These are phyloP conservation scores for Xylariomycetidae sp. DNA, from an alignment of 2,329 filamentous ascomycete species.

Conservation along the genomic window DNA sequence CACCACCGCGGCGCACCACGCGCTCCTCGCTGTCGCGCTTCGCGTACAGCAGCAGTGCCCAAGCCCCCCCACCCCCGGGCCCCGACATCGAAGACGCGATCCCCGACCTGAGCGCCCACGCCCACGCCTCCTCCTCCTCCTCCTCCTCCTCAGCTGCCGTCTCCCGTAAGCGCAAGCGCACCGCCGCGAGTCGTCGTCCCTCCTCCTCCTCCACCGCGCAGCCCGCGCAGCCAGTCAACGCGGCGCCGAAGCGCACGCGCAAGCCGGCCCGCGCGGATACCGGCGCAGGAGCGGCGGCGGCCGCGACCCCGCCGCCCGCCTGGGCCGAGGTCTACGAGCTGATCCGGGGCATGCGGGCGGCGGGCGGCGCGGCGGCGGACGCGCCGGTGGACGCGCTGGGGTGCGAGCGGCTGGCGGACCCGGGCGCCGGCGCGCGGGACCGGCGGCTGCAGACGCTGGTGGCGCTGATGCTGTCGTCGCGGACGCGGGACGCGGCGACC, in stretches of 20 bases:
- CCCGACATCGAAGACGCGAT: constrained; percentile 26
- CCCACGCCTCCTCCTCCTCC: no score
- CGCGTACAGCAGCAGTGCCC: constrained; percentile 14
- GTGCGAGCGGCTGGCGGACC: constrained; percentile 68
- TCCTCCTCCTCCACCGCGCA: constrained; percentile 1
- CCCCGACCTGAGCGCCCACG: constrained; percentile 5
- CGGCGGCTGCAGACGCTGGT: constrained; percentile 82
- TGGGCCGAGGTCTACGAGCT: constrained; percentile 74
- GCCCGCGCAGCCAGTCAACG: background rate
- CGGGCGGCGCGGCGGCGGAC: constrained; percentile 51
- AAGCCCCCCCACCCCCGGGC: constrained; percentile 7
- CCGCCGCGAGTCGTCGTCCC: no score
- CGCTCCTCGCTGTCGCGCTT: constrained; percentile 27
- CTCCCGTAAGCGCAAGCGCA: constrained; percentile 23
- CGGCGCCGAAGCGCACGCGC: constrained; percentile 13
- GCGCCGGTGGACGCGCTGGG: constrained; percentile 98
- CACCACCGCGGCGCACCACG: constrained; percentile 25
- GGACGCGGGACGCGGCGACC: constrained; percentile 90
- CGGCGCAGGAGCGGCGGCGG: constrained; percentile 15
- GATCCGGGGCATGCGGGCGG: constrained; percentile 68
- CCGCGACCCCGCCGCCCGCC: constrained; percentile 17
- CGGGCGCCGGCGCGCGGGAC: constrained; percentile 42
- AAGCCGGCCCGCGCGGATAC: constrained; percentile 21
- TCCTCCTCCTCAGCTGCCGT: constrained; percentile 4
- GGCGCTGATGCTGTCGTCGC: constrained; percentile 82